Percentiles rank a stretch among this genome's conserved stretches.
Evolutionary conservation across 2,329 filamentous ascomycete genomes (phyloP).

Genomic region (Sporothrix brunneoviolacea): DNA sequence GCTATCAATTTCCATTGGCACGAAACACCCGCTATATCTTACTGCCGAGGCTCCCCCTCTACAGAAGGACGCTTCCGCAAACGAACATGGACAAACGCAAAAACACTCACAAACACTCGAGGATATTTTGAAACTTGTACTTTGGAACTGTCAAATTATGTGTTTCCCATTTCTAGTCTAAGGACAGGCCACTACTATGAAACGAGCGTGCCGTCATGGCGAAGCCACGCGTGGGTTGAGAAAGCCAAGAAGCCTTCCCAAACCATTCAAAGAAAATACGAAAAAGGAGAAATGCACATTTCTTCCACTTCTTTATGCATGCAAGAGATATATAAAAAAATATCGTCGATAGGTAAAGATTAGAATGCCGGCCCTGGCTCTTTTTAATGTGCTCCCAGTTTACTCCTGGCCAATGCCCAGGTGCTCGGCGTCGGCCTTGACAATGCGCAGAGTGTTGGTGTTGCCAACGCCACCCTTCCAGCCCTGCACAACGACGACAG

Average conservation of each 20-base stretch:
- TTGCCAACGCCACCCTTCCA: conserved; percentile 90
- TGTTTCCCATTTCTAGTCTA: conserved; percentile 6
- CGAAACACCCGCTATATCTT: too few relatives aligned
- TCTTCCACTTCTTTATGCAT: conserved; percentile 4
- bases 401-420: conserved; percentile 47
- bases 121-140: too few relatives aligned
- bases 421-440: conserved; percentile 53
- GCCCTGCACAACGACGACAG: conserved; percentile 78
- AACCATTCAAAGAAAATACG: not conserved
- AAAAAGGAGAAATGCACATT: not conserved
- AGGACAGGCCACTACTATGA: not conserved
- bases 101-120: too few relatives aligned
- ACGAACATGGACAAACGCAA: too few relatives aligned
- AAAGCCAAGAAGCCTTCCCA: not conserved
- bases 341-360: not conserved
- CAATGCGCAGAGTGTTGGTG: conserved; percentile 71
- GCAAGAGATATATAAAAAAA: not conserved
- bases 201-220: not conserved
- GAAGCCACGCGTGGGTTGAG: too few relatives aligned
- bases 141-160: conserved; percentile 3
- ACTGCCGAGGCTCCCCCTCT: not conserved
- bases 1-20: conserved; percentile 2
- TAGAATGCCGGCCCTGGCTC: too few relatives aligned
- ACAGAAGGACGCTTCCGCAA: too few relatives aligned
- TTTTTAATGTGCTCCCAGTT: conserved; percentile 1